phyloP scores from a whole-genome alignment of 225 moss, liverwort and hornwort species.

The Ulota crispa region DNA sequence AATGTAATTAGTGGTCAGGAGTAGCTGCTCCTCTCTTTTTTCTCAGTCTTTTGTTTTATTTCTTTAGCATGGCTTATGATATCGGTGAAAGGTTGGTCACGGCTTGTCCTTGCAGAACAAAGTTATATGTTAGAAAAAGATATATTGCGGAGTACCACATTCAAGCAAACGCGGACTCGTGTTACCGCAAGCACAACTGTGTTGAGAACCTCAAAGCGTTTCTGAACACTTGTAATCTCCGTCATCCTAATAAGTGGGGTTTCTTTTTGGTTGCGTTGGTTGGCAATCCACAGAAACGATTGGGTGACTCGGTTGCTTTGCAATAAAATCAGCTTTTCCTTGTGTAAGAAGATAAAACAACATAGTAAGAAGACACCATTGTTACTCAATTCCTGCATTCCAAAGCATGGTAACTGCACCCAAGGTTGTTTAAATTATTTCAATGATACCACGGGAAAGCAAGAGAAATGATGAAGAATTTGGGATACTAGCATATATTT shows the following conservation, averaged over 20 bases:
- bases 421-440: too few relatives aligned
- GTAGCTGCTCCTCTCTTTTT: too few relatives aligned
- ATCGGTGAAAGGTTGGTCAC: too few relatives aligned
- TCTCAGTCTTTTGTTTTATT: too few relatives aligned
- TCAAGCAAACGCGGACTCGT: neutral
- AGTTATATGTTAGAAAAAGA: too few relatives aligned
- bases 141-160: neutral
- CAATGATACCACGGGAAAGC: too few relatives aligned
- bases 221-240: neutral
- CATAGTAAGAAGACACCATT: neutral
- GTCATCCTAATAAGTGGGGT: neutral
- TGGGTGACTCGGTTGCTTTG: neutral
- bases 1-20: neutral
- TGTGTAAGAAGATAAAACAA: neutral
- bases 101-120: too few relatives aligned
- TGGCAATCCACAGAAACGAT: neutral
- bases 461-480: too few relatives aligned
- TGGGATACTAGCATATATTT: too few relatives aligned
- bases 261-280: neutral
- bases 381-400: neutral
- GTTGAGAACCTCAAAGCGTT: neutral
- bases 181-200: neutral
- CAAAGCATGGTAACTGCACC: too few relatives aligned
- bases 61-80: too few relatives aligned
- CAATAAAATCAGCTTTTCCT: neutral